Evolutionary conservation across 2,329 filamentous ascomycete genomes (phyloP).

Genomic region (Botrytis sinoallii): DNA sequence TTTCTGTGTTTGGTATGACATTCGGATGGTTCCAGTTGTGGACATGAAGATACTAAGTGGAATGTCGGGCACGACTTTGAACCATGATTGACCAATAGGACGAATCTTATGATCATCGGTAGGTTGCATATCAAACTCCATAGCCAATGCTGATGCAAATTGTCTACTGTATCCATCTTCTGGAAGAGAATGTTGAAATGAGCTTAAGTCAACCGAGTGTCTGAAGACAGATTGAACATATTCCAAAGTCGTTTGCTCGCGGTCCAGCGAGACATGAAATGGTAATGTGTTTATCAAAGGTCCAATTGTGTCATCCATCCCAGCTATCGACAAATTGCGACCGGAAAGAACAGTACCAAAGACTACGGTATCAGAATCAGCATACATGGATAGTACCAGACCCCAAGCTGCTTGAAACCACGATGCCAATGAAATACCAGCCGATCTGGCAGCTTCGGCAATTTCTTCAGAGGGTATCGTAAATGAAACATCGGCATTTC

Average conservation of each 20-base stretch:
- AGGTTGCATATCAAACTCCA: slow-evolving; percentile 8
- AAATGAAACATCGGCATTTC: slow-evolving; percentile 1
- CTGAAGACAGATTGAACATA: slow-evolving; percentile 17
- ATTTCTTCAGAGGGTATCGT: slow-evolving; percentile 17
- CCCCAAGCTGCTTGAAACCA: slow-evolving; percentile 41
- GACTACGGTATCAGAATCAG: slow-evolving; percentile 36
- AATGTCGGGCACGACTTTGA: slow-evolving; percentile 5
- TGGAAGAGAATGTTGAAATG: slow-evolving; percentile 17
- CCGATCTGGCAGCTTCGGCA: not conserved
- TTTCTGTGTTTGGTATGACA: slow-evolving; percentile 12
- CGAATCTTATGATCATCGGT: not conserved
- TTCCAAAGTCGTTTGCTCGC: not conserved
- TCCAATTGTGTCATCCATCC: slow-evolving; percentile 36
- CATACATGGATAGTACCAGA: slow-evolving; percentile 36
- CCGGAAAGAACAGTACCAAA: slow-evolving; percentile 41
- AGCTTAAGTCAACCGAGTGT: slow-evolving; percentile 10
- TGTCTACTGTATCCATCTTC: slow-evolving; percentile 19
- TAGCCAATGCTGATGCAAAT: slow-evolving; percentile 14
- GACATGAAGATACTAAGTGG: slow-evolving; percentile 13
- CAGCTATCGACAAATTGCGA: slow-evolving; percentile 37
- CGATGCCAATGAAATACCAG: slow-evolving; percentile 12
- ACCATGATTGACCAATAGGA: slow-evolving; percentile 6
- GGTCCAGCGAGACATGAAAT: slow-evolving; percentile 14
- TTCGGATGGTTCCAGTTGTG: slow-evolving; percentile 10
- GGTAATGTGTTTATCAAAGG: slow-evolving; percentile 28